phyloP scores from a whole-genome alignment of 352 stramenopile species.

The Thalassiosira oceanica region DNA sequence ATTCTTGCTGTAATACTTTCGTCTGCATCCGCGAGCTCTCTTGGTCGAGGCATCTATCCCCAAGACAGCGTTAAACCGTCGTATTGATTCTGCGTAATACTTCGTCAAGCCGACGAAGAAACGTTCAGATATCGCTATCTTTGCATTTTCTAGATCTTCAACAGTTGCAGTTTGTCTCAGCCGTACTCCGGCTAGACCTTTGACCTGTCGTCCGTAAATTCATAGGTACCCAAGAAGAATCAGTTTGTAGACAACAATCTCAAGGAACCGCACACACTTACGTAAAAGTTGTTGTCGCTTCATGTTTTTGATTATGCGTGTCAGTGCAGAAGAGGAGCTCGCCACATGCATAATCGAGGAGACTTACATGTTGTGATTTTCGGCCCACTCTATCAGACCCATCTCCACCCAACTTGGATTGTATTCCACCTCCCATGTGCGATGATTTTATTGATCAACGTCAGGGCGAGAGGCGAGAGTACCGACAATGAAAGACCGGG shows the following conservation, averaged over 20 bases:
- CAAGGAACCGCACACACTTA: too few species aligned
- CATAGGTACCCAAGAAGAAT: too few species aligned
- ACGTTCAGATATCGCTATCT: slow-evolving; percentile 31
- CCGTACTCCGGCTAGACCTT: slow-evolving; percentile 35
- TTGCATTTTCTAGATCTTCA: slow-evolving; percentile 43
- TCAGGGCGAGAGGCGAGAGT: too few species aligned
- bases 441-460: too few species aligned
- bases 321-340: too few species aligned
- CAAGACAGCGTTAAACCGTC: slow-evolving; percentile 48
- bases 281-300: slow-evolving; percentile 50
- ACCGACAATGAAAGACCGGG: too few species aligned
- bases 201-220: too few species aligned
- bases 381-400: slow-evolving; percentile 35
- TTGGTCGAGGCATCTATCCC: slow-evolving; percentile 32
- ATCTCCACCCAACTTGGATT: slow-evolving; percentile 34
- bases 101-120: slow-evolving; percentile 51
- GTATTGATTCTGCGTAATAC: slow-evolving; percentile 43
- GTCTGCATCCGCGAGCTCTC: slow-evolving; percentile 10
- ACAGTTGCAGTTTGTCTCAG: slow-evolving; percentile 16
- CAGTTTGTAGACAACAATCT: too few species aligned
- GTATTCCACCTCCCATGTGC: slow-evolving; percentile 49
- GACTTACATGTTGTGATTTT: slow-evolving; percentile 9
- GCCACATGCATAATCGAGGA: too few species aligned
- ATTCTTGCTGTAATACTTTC: slow-evolving; percentile 14
- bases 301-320: too few species aligned